These are phyloP conservation scores for Rhododendron kiyosumense DNA, from an alignment of 148 eudicot species.

Conservation along the genomic window DNA sequence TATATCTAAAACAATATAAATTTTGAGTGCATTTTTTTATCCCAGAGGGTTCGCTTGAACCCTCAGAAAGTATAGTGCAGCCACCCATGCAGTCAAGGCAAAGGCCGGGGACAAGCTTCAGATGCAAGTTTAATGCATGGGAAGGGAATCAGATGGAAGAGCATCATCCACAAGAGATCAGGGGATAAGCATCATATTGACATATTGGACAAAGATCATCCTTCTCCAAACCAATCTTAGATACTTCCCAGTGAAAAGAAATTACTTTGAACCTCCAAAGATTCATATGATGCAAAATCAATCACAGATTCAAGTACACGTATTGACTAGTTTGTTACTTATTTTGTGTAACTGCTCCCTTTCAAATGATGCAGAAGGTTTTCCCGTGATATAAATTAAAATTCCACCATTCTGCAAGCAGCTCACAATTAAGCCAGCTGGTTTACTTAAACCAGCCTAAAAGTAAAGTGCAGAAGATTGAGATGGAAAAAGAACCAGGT, in stretches of 20 bases:
- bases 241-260: too few species aligned
- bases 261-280: background rate
- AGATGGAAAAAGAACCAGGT: background rate
- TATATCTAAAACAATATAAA: too few species aligned
- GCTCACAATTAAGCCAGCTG: background rate
- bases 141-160: background rate
- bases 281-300: background rate
- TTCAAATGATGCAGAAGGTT: background rate
- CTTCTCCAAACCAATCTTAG: background rate
- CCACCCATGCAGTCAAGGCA: background rate
- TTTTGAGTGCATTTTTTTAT: too few species aligned
- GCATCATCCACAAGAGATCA: background rate
- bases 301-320: background rate
- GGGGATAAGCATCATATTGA: too few species aligned
- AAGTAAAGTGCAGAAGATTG: slow-evolving; percentile 7
- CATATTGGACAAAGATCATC: too few species aligned
- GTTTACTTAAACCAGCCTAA: background rate
- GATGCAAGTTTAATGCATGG: background rate
- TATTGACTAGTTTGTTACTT: background rate
- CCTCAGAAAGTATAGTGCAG: too few species aligned
- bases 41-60: too few species aligned
- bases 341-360: background rate
- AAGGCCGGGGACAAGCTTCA: background rate
- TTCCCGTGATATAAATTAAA: background rate
- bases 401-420: background rate